phyloP scores from a whole-genome alignment of 2,329 filamentous ascomycete genomes.

The Penicillium sp. region DNA sequence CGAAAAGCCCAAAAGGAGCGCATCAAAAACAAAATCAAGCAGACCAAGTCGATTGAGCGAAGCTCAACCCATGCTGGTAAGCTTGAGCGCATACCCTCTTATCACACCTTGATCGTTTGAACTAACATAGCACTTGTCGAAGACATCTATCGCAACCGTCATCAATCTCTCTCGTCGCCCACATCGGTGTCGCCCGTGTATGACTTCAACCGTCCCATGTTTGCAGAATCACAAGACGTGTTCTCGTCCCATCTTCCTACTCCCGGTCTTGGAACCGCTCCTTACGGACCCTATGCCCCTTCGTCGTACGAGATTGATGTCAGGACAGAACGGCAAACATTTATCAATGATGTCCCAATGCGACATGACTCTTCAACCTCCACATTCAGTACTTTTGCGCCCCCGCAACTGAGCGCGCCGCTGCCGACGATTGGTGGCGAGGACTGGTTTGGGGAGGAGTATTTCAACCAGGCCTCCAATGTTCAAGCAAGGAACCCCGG shows the following conservation, averaged over 20 bases:
- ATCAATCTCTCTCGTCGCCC: conserved; percentile 24
- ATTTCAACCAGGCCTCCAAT: conserved; percentile 54
- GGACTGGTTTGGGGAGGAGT: conserved; percentile 70
- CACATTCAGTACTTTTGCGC: conserved; percentile 88
- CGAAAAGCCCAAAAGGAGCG: conserved; percentile 83
- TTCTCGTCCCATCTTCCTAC: conserved; percentile 44
- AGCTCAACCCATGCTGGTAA: conserved; percentile 47
- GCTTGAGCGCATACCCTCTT: too few species aligned
- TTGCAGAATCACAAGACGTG: conserved; percentile 44
- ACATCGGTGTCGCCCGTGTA: too few species aligned
- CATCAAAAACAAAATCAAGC: conserved; percentile 97
- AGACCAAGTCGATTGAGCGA: conserved; percentile 92
- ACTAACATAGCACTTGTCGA: too few species aligned
- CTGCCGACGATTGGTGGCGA: conserved; percentile 63
- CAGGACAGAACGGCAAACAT: conserved; percentile 92
- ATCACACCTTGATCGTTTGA: too few species aligned
- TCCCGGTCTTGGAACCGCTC: conserved; percentile 57
- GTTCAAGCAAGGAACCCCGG: too few species aligned
- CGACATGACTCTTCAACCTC: conserved; percentile 83
- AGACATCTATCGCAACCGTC: too few species aligned
- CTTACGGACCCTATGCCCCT: conserved; percentile 61
- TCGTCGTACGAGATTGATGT: conserved; percentile 97
- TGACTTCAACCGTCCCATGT: conserved; percentile 67
- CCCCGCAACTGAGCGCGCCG: conserved; percentile 66
- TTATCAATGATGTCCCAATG: conserved; percentile 84